Percentiles rank a stretch among this genome's conserved stretches.
Conservation (phyloP, 345 rosid genomes). For the Aquilaria malaccensis region DNA sequence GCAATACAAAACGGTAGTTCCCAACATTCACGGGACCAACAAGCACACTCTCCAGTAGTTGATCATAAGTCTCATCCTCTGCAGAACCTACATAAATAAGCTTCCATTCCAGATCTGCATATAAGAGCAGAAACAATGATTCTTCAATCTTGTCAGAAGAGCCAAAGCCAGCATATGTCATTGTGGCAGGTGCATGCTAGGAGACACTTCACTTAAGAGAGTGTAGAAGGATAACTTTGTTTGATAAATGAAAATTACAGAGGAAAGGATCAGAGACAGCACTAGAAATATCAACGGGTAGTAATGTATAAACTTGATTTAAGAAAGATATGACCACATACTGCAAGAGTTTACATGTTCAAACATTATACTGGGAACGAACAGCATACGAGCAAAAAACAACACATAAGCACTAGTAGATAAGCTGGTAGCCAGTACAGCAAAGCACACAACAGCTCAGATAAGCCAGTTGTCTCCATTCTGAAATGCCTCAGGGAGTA, state of each 20-base stretch:
- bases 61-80: slow-evolving; percentile 91
- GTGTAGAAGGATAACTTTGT: background rate
- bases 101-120: slow-evolving; percentile 91
- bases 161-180: background rate
- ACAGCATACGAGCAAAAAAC: too few species aligned
- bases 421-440: too few species aligned
- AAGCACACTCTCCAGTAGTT: slow-evolving; percentile 74
- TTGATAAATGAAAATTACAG: background rate
- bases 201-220: background rate
- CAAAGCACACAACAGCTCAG: too few species aligned
- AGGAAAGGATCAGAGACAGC: background rate
- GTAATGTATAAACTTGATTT: too few species aligned
- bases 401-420: too few species aligned
- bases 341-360: too few species aligned
- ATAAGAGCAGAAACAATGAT: background rate
- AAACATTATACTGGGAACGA: too few species aligned
- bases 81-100: slow-evolving; percentile 97
- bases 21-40: slow-evolving; percentile 96
- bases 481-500: too few species aligned
- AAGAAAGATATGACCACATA: too few species aligned
- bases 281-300: too few species aligned
- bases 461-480: too few species aligned
- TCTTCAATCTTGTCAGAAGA: background rate
- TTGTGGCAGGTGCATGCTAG: background rate
- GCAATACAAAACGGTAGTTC: slow-evolving; percentile 80